These are phyloP conservation scores for Raffaelea arxii DNA, from an alignment of 2,329 filamentous ascomycete species.

Conservation along the genomic window DNA sequence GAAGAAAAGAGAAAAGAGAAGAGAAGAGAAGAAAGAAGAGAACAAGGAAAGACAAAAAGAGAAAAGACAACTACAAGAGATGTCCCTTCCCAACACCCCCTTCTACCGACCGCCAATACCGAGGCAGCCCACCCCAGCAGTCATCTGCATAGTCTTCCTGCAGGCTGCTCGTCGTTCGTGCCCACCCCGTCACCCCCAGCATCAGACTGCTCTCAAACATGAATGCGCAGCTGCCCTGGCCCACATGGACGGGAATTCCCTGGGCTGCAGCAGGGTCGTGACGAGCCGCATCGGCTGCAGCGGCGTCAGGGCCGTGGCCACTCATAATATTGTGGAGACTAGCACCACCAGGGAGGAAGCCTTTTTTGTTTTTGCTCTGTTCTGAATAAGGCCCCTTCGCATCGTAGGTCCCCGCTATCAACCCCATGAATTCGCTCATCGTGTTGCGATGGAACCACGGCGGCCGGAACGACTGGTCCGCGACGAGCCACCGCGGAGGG, in stretches of 20 bases:
- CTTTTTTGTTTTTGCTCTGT: no score
- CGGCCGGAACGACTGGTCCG: slow-evolving; percentile 59
- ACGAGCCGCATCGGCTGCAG: slow-evolving; percentile 45
- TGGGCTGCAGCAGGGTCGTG: slow-evolving; percentile 35
- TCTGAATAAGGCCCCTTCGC: slow-evolving; percentile 48
- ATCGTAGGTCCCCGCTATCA: slow-evolving; percentile 50
- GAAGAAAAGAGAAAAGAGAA: not conserved
- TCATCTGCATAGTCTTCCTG: slow-evolving; percentile 65
- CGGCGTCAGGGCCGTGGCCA: slow-evolving; percentile 52
- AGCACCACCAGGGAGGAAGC: slow-evolving; percentile 50
- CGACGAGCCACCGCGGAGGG: slow-evolving; percentile 61
- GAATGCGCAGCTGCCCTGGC: slow-evolving; percentile 52
- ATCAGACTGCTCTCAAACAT: slow-evolving; percentile 63
- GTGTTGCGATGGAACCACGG: slow-evolving; percentile 66
- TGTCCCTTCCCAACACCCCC: no score
- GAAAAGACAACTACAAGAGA: not conserved
- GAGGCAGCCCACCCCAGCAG: slow-evolving; percentile 55
- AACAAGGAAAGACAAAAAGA: not conserved
- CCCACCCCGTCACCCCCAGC: slow-evolving; percentile 65
- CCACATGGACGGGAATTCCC: slow-evolving; percentile 49
- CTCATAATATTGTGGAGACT: slow-evolving; percentile 63
- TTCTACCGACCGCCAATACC: no score
- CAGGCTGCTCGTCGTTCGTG: slow-evolving; percentile 33
- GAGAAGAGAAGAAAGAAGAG: not conserved
- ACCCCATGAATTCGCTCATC: slow-evolving; percentile 56